Evolutionary conservation across 2,329 filamentous ascomycete genomes (phyloP).

Genomic region (Neofusicoccum kwambonambiense): DNA sequence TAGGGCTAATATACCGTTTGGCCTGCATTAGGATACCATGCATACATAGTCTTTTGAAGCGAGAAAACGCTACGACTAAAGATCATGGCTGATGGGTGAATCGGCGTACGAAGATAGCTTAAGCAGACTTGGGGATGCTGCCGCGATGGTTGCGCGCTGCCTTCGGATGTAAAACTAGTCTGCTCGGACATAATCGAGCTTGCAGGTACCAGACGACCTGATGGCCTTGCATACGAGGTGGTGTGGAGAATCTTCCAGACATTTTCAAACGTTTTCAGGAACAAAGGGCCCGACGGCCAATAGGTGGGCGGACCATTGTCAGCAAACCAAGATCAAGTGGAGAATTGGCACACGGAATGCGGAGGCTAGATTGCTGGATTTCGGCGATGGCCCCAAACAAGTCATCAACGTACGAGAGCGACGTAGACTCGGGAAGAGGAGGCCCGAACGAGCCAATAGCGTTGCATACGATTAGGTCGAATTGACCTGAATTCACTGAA

Average conservation of each 20-base stretch:
- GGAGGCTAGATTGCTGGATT: not conserved
- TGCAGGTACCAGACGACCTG: too few species aligned
- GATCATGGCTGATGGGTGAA: not conserved
- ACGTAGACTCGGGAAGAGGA: not conserved
- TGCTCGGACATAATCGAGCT: not conserved
- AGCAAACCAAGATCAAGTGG: not conserved
- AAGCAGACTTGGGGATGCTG: not conserved
- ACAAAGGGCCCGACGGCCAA: not conserved
- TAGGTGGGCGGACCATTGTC: not conserved
- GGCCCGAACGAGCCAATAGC: not conserved
- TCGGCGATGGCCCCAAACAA: not conserved
- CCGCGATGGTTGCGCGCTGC: not conserved
- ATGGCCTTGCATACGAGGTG: not conserved
- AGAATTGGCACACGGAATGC: not conserved
- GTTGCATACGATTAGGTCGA: not conserved
- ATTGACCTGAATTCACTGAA: not conserved
- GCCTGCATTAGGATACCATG: too few species aligned
- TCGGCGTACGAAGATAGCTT: not conserved
- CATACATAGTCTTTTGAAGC: too few species aligned
- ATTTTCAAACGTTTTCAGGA: not conserved
- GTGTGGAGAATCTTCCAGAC: not conserved
- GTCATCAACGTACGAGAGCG: slow-evolving; percentile 1
- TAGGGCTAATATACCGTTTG: not conserved
- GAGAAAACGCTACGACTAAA: not conserved
- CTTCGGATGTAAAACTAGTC: not conserved